These are phyloP conservation scores for Pythium dissimile DNA, from an alignment of 352 stramenopile genomes.

Conservation along the genomic window DNA sequence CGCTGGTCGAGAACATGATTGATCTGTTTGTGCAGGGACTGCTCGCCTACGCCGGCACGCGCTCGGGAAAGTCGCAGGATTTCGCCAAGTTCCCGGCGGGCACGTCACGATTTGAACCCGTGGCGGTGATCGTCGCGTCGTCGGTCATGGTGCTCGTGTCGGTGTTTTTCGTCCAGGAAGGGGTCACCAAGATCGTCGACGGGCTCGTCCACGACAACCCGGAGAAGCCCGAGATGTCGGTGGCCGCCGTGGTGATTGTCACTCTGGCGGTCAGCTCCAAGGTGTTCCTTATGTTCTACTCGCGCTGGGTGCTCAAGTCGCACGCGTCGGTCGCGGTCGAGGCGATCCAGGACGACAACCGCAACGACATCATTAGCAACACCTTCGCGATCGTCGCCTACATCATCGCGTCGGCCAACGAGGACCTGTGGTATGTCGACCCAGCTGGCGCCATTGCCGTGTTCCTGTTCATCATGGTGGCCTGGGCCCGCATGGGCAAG, in stretches of 20 bases:
- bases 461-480: conserved; percentile 91
- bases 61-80: conserved; percentile 56
- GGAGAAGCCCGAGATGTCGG: conserved; percentile 79
- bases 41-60: conserved; percentile 85
- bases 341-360: conserved; percentile 88
- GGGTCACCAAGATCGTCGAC: conserved; percentile 38
- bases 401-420: conserved; percentile 39
- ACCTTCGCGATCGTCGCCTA: conserved; percentile 79
- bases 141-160: conserved; percentile 90
- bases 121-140: conserved; percentile 89
- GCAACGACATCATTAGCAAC: conserved; percentile 93
- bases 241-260: conserved; percentile 80
- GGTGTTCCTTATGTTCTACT: conserved; percentile 62
- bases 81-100: conserved; percentile 90
- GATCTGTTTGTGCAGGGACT: conserved; percentile 91
- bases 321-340: conserved; percentile 44
- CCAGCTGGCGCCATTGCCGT: conserved; percentile 88
- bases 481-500: conserved; percentile 87
- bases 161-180: conserved; percentile 74
- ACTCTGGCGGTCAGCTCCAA: conserved; percentile 52
- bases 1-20: conserved; percentile 89
- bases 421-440: conserved; percentile 84
- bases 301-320: conserved; percentile 42
- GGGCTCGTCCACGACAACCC: conserved; percentile 49
- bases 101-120: conserved; percentile 87